These are phyloP conservation scores for Cladobotryum mycophilum DNA, from an alignment of 2,329 filamentous ascomycete species.

Conservation along the genomic window DNA sequence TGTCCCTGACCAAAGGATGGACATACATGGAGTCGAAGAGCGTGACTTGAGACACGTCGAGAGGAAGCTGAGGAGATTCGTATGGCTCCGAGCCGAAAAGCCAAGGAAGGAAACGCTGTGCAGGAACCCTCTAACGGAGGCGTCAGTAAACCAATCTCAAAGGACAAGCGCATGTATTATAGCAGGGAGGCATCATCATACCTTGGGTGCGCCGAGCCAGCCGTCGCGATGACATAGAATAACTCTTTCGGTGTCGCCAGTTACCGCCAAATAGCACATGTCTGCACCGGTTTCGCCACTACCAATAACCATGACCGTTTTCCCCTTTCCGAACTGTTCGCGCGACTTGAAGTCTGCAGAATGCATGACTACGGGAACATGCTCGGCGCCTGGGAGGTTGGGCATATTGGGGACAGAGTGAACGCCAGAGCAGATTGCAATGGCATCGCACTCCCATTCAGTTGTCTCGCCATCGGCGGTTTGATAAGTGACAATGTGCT, in stretches of 20 bases:
- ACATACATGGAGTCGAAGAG: conserved; percentile 39
- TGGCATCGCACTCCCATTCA: conserved; percentile 34
- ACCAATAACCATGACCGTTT: conserved; percentile 35
- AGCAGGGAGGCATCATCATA: neutral
- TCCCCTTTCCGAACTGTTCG: conserved; percentile 31
- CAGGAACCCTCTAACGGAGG: conserved; percentile 9
- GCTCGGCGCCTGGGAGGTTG: conserved; percentile 29
- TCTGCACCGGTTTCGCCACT: conserved; percentile 39
- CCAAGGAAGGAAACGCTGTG: conserved; percentile 17
- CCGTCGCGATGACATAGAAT: conserved; percentile 37
- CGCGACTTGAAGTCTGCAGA: conserved; percentile 36
- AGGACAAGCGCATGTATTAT: too few relatives aligned
- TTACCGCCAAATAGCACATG: conserved; percentile 35
- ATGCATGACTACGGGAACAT: conserved; percentile 31
- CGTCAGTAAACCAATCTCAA: neutral
- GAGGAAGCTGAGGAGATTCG: conserved; percentile 15
- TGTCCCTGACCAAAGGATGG: conserved; percentile 31
- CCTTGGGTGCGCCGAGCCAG: conserved; percentile 19
- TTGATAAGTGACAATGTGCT: conserved; percentile 19
- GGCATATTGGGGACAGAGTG: conserved; percentile 34
- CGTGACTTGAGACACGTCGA: conserved; percentile 32
- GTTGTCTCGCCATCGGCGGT: conserved; percentile 8
- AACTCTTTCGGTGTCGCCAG: conserved; percentile 31
- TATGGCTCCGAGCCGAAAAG: conserved; percentile 13
- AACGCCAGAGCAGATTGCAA: conserved; percentile 38